These are phyloP conservation scores for Mrakia blollopis DNA, from an alignment of 768 basidiomycete species.

Conservation along the genomic window DNA sequence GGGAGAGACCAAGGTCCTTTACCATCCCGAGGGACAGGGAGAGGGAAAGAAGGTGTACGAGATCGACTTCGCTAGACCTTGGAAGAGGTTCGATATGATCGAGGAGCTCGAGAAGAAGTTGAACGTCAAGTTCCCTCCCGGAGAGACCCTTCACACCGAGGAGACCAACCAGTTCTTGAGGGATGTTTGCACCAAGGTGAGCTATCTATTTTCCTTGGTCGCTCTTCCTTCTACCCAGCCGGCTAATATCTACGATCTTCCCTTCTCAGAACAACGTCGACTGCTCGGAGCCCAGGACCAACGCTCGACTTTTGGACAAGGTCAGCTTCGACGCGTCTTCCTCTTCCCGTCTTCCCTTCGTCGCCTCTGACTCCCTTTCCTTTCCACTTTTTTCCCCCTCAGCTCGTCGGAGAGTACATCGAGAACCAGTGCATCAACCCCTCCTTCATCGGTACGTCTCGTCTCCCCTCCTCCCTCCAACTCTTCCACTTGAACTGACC, in stretches of 20 bases:
- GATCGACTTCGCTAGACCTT: slow-evolving; percentile 85
- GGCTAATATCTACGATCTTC: not conserved
- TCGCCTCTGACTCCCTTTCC: not conserved
- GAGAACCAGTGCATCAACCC: slow-evolving; percentile 95
- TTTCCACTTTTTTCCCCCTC: not conserved
- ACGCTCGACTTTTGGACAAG: slow-evolving; percentile 89
- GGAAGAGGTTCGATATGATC: slow-evolving; percentile 99
- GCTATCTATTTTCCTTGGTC: slow-evolving; percentile 15
- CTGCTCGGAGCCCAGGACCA: slow-evolving; percentile 92
- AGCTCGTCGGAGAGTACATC: slow-evolving; percentile 95
- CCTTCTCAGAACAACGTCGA: slow-evolving; percentile 78
- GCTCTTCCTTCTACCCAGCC: not conserved
- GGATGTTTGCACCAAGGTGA: slow-evolving; percentile 76
- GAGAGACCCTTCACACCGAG: slow-evolving; percentile 77
- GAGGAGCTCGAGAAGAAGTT: slow-evolving; percentile 90
- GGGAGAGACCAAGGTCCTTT: slow-evolving; percentile 71
- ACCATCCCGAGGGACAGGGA: slow-evolving; percentile 92
- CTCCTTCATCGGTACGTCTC: slow-evolving; percentile 73
- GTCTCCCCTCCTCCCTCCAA: not conserved
- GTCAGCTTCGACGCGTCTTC: not conserved
- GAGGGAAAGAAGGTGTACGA: slow-evolving; percentile 55
- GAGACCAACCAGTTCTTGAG: slow-evolving; percentile 84
- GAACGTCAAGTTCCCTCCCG: slow-evolving; percentile 83
- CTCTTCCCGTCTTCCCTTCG: not conserved
- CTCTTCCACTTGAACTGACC: not conserved